Evolutionary conservation across 2,329 filamentous ascomycete genomes (phyloP), one percentile per base, ranked within the genome.

Genomic region (Exophiala bonariae): DNA sequence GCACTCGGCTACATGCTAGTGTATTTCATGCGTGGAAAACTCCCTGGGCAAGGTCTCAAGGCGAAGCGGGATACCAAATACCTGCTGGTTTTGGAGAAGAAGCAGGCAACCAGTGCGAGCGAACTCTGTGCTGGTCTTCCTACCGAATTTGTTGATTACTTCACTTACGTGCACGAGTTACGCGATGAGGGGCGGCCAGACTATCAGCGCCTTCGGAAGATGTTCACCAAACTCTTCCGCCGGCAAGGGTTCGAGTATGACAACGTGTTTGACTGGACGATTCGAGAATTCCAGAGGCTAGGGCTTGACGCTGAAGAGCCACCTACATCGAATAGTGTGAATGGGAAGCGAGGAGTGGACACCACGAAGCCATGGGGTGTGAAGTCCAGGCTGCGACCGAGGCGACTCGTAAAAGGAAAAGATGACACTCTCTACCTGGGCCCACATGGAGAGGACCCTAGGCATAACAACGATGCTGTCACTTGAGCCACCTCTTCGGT

Each of bases 31-130:
- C 77, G 83, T n/a, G 84, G 84, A 37, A 82, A 81, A 6, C 74
- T 87, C 44, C 83, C 84, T 28, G 87, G 84, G 83, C 83, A 87
- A 65, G 83, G 83, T 7, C 73, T 87, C 55, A 87, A 87, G 73
- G 44, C 44, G 7, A 40, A 41, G 6, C 36, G 35, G 17, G 31
- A 41, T 11, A 38, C 14, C 8, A 55, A 41, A 42, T 36, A 55
- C 16, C 22, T 13, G 33, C 48, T 38, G 3, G 45, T 55, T 36
- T 43, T 55, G 31, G 55, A 61, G 52, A 54, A 44, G 37, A 60
- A 63, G 52, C 54, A 50, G 44, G 37, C 46, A 18, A 52, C 38
- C 22, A 47, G 34, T 19, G 26, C 49, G 10, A 36, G 42, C 22
- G 44, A 59, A 32, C 55, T 61, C 18, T 61, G 48, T 41, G 37